Base-by-base conservation (phyloP, 2,329 filamentous ascomycete species). In the Trichoderma sp. region DNA sequence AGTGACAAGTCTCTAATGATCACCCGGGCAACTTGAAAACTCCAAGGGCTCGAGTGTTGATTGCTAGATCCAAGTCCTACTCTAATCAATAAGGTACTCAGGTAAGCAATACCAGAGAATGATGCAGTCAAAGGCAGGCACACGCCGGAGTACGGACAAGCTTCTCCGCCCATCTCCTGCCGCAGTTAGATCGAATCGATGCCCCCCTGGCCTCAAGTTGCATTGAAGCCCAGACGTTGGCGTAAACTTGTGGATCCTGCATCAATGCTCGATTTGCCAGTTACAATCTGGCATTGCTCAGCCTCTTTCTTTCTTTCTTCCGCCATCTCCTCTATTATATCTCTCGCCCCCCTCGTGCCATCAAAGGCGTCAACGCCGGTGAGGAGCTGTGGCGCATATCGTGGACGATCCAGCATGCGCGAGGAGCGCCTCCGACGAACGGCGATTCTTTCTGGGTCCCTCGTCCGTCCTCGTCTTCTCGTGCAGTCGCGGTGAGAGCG, bases 131-230 rank as follows among this genome's bases (percentile, higher is more conserved):
- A 39, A 39, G 34, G 19, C 6, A 24, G 19, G 26, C 12, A 39
- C 56, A 39, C 34, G 14, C 12, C 34, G 43, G 43, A n/a, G 41
- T 54, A 45, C 59, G 48, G 47, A 54, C 17, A 30, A 17, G 5
- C 41, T 44, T 51, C 19, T 39, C 26, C 47, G 47, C 26, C 43
- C 57, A 56, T 58, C 55, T 45, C 55, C 41, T 58, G 55, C 41
- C 34, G 41, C 48, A 43, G 41, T 41, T 45, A 2, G 12, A 39
- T 39, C 24, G 59, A 45, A 30, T 9, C 30, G 7, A 30, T 9
- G 7, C 21, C 34, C 26, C 41, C 48, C 10, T 30, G n/a, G 39
- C n/a, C 50, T 21, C 34, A 7, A 26, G 34, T 21, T 34, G 12
- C 52, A 62, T 24, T 24, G 21, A 24, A 39, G 34, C 14, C n/a